Conservation (phyloP, 2,329 filamentous ascomycete genomes). For the Fonsecaea pedrosoi region DNA sequence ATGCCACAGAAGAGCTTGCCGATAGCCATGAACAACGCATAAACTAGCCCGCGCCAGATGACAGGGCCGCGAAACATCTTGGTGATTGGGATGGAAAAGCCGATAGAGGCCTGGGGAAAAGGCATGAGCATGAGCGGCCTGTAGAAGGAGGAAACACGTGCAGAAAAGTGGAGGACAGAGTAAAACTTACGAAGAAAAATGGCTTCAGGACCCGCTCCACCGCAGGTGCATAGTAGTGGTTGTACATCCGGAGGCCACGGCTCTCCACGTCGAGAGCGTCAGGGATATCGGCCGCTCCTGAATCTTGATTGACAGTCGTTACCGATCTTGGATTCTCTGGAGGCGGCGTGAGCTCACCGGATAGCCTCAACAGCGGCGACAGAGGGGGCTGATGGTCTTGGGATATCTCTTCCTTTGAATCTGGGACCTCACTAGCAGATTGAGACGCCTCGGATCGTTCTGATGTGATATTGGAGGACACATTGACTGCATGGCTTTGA, state of each 20-base stretch:
- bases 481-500: background rate
- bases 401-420: background rate
- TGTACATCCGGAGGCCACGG: slow-evolving; percentile 49
- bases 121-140: background rate
- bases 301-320: background rate
- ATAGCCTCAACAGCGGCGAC: background rate
- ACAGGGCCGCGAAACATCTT: slow-evolving; percentile 69
- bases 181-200: slow-evolving; percentile 68
- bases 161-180: background rate
- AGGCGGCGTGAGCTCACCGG: slow-evolving; percentile 4
- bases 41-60: slow-evolving; percentile 76
- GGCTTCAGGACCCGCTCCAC: slow-evolving; percentile 67
- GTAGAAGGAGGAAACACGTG: background rate
- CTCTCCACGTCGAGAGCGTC: slow-evolving; percentile 16
- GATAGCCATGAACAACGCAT: slow-evolving; percentile 72
- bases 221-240: slow-evolving; percentile 54
- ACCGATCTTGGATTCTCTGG: background rate
- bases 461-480: background rate
- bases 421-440: background rate
- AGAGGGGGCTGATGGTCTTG: background rate
- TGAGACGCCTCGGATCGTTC: background rate
- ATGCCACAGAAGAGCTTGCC: slow-evolving; percentile 66
- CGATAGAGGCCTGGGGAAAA: slow-evolving; percentile 60
- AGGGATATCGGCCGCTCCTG: background rate
- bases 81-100: slow-evolving; percentile 78